phyloP scores from a whole-genome alignment of 2,329 filamentous ascomycete species.

The Nemania sp. region DNA sequence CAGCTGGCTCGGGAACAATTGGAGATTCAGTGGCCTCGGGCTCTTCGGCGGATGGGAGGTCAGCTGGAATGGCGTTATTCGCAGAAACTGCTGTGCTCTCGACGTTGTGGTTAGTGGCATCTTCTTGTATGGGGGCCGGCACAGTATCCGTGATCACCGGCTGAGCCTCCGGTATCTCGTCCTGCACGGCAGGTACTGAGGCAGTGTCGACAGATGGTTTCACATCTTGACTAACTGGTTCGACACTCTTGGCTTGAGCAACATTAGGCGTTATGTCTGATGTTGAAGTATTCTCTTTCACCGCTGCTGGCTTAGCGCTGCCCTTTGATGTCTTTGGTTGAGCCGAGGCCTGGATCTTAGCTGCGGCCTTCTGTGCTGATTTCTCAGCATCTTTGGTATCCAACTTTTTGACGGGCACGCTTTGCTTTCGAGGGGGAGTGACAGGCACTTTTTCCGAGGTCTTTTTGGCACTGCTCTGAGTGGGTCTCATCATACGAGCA shows the following conservation, averaged over 20 bases:
- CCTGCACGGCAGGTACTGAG: conserved; percentile 22
- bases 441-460: conserved; percentile 61
- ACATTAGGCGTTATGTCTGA: conserved; percentile 34
- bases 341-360: conserved; percentile 33
- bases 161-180: conserved; percentile 19
- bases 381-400: conserved; percentile 30
- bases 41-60: conserved; percentile 22
- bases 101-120: conserved; percentile 20
- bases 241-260: conserved; percentile 29
- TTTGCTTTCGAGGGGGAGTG: conserved; percentile 52
- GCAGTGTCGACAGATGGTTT: too few species aligned
- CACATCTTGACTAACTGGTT: conserved; percentile 26
- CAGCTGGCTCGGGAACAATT: not conserved
- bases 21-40: conserved; percentile 13
- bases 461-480: conserved; percentile 69
- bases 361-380: conserved; percentile 32
- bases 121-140: conserved; percentile 6
- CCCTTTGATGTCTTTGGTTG: conserved; percentile 31
- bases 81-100: conserved; percentile 26
- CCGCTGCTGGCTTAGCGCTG: conserved; percentile 24
- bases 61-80: conserved; percentile 18
- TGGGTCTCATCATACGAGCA: conserved; percentile 81
- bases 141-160: conserved; percentile 15
- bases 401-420: conserved; percentile 24
- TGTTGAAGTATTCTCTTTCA: conserved; percentile 28